Conservation (phyloP, 352 stramenopile species). For the Thalassiosira mediterranea region DNA sequence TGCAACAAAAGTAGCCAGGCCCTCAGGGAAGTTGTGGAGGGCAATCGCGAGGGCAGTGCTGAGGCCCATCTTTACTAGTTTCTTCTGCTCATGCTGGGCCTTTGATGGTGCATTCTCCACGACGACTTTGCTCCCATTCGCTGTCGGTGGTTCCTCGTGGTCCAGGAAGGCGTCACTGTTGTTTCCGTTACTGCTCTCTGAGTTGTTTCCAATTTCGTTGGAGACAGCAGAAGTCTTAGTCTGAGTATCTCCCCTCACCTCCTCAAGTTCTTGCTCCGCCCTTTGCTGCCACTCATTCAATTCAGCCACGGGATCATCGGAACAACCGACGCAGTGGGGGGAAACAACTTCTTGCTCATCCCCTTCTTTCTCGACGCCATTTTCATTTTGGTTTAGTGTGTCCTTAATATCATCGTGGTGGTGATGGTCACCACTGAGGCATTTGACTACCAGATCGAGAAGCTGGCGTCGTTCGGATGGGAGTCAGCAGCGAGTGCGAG, state of each 20-base stretch:
- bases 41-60: conserved; percentile 92
- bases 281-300: conserved; percentile 22
- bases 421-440: conserved; percentile 61
- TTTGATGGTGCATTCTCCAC: neutral
- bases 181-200: conserved; percentile 10
- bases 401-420: conserved; percentile 36
- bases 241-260: neutral
- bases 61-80: conserved; percentile 88
- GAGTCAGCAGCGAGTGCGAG: conserved; percentile 11
- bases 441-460: conserved; percentile 63
- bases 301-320: conserved; percentile 33
- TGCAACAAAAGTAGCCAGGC: conserved; percentile 93
- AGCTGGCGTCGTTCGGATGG: conserved; percentile 32
- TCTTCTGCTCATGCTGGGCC: conserved; percentile 45
- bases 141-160: neutral
- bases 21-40: conserved; percentile 95
- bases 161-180: conserved; percentile 11
- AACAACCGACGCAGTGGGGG: conserved; percentile 49
- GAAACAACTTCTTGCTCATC: conserved; percentile 15
- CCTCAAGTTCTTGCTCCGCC: conserved; percentile 19
- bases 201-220: conserved; percentile 13
- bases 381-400: too few species aligned
- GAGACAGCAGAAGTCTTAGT: conserved; percentile 13
- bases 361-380: conserved; percentile 20
- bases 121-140: neutral